Evolutionary conservation across 371 early-diverging fungal genomes (phyloP), one percentile per base, ranked within the genome.

Genomic region (Lichtheimia ornata): DNA sequence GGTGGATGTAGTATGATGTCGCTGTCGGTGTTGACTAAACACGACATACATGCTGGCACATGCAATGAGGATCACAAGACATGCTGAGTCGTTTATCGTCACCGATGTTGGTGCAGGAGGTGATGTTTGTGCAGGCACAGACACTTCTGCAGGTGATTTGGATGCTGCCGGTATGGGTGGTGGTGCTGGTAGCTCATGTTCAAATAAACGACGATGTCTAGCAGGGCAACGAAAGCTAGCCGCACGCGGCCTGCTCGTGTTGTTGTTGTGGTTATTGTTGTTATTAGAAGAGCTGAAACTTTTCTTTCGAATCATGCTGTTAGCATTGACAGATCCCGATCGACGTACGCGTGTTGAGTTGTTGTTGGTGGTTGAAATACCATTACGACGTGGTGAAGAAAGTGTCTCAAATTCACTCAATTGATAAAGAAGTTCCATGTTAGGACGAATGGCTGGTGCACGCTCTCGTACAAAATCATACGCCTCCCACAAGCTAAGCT

Each of bases 391-490:
- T 56, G 57, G 28, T 22, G 42, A 56, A n/a, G 27, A 6, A 17
- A 56, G 15, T 44, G 42, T 25, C 49, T 74, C 72, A 58, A 62
- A 74, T 47, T 74, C 75, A 24, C 58, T 55, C 41, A 74, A 55
- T 51, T 74, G 72, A 53, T 74, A 72, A 51, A 74, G 53, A 17
- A 72, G 59, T 28, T 69, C 65, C 62, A 74, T 64, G 42, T 74
- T 74, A 6, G 75, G 75, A 13, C 56, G 64, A 54, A 74, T 74
- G 4, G 50, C 62, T 7, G 67, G 72, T 41, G 72, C 72, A 14
- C 64, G 62, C 15, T 62, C 58, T 13, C 67, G 61, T 11, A 74
- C 75, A 67, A 58, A 71, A 11, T 56, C 44, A 24, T 67, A 55
- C 11, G 70, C 70, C 20, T 63, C 49, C 40, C 60, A 61, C 11